A percentile compares a stretch with the other conserved stretches of the same genome.
Evolutionary conservation across 139 green algal species (phyloP).

Genomic region (Prasinococcaceae sp.): DNA sequence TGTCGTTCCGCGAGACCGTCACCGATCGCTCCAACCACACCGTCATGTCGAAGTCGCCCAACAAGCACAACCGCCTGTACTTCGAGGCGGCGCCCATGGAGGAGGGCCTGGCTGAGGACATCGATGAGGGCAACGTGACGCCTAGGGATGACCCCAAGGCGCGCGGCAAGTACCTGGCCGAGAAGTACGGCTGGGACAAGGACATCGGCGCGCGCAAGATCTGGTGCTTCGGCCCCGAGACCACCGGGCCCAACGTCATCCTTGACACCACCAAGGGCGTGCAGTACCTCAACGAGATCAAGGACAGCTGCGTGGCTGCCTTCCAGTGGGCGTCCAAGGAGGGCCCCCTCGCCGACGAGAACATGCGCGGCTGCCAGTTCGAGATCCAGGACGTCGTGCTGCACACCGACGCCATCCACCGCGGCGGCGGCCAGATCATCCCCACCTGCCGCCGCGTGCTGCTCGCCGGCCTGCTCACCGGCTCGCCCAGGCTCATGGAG

Average conservation of each 20-base stretch:
- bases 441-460: conserved; percentile 84
- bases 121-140: conserved; percentile 88
- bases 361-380: conserved; percentile 93
- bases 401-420: conserved; percentile 96
- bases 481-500: conserved; percentile 80
- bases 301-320: conserved; percentile 86
- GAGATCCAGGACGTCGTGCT: conserved; percentile 91
- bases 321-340: conserved; percentile 99
- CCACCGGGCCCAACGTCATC: conserved; percentile 91
- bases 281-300: conserved; percentile 99
- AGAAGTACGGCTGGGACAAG: conserved; percentile 99
- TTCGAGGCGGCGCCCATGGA: conserved; percentile 81
- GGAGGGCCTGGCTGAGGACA: conserved; percentile 90
- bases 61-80: conserved; percentile 99
- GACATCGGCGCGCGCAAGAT: conserved; percentile 99
- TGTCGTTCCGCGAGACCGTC: conserved; percentile 96
- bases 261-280: conserved; percentile 97
- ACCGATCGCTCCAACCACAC: conserved; percentile 60
- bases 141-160: conserved; percentile 66
- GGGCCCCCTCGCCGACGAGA: conserved; percentile 93
- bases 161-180: conserved; percentile 73
- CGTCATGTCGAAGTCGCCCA: conserved; percentile 97
- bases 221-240: conserved; percentile 98
- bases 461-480: conserved; percentile 84
- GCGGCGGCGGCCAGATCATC: conserved; percentile 97